A percentile compares a stretch with the other conserved stretches of the same genome.
Conservation (phyloP, 2,329 filamentous ascomycete species). For the Paraconiothyrium sp. region DNA sequence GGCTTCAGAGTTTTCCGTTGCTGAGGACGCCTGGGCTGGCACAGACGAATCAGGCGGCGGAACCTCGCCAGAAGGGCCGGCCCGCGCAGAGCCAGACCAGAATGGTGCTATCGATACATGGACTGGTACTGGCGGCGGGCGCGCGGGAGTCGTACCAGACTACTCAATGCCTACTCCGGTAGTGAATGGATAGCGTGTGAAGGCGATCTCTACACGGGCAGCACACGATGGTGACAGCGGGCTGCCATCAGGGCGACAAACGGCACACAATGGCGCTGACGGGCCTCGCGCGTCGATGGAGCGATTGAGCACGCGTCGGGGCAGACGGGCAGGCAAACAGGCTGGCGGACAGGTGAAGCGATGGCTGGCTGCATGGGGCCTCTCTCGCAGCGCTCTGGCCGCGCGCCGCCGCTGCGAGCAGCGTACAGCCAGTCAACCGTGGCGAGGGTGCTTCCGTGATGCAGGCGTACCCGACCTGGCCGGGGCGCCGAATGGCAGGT, state of each 20-base stretch:
- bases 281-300: no score
- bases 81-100: conserved; percentile 41
- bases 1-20: conserved; percentile 28
- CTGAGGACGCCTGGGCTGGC: conserved; percentile 20
- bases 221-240: conserved; percentile 18
- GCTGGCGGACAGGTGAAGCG: conserved; percentile 1
- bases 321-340: conserved; percentile 27
- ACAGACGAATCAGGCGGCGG: conserved; percentile 37
- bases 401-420: conserved; percentile 13
- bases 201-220: conserved; percentile 8
- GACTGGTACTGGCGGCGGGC: conserved; percentile 28
- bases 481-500: conserved; percentile 45
- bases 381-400: conserved; percentile 9
- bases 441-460: conserved; percentile 30
- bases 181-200: conserved; percentile 12
- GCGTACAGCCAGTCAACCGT: conserved; percentile 36
- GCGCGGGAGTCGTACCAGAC: conserved; percentile 37
- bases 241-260: conserved; percentile 17
- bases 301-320: conserved; percentile 13
- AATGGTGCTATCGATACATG: conserved; percentile 31
- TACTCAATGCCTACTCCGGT: not conserved
- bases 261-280: conserved; percentile 17
- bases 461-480: conserved; percentile 46
- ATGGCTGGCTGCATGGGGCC: conserved; percentile 8
- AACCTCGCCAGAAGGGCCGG: conserved; percentile 42